These are phyloP conservation scores for Cladosporium sphaerospermum DNA, from an alignment of 2,329 filamentous ascomycete species.

Conservation along the genomic window DNA sequence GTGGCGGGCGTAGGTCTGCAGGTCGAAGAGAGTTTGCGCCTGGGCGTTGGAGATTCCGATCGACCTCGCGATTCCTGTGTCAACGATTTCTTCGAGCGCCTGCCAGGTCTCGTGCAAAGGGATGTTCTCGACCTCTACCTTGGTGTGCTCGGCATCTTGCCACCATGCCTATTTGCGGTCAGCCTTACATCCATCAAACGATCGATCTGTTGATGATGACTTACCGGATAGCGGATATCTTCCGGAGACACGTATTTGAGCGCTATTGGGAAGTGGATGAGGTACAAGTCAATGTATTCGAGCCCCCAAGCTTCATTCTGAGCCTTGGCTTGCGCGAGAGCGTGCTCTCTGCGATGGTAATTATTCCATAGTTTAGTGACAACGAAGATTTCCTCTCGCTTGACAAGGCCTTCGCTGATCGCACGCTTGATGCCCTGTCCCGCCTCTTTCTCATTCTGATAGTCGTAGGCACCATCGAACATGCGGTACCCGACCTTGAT, in stretches of 20 bases:
- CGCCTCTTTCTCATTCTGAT: constrained; percentile 69
- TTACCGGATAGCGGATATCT: constrained; percentile 14
- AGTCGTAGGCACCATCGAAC: constrained; percentile 56
- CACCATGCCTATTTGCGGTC: not conserved
- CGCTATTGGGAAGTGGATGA: constrained; percentile 35
- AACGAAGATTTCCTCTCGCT: constrained; percentile 79
- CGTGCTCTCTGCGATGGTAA: constrained; percentile 69
- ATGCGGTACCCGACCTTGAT: constrained; percentile 51
- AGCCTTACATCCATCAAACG: constrained; percentile 29
- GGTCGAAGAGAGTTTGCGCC: constrained; percentile 59
- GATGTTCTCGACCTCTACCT: constrained; percentile 60
- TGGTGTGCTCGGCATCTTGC: constrained; percentile 45
- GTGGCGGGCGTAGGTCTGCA: constrained; percentile 70
- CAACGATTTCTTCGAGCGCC: constrained; percentile 70
- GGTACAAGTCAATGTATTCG: constrained; percentile 74
- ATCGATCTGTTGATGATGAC: not conserved
- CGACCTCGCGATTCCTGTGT: constrained; percentile 60
- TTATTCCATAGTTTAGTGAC: constrained; percentile 86
- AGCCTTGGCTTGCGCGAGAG: constrained; percentile 63
- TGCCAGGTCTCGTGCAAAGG: constrained; percentile 76
- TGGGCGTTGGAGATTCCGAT: constrained; percentile 44
- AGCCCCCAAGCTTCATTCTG: constrained; percentile 73
- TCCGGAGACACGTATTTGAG: constrained; percentile 16
- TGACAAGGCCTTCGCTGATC: constrained; percentile 69
- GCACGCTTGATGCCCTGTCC: constrained; percentile 53